phyloP scores from a whole-genome alignment of 2,329 filamentous ascomycete species.

The Knoxdaviesia proteae region DNA sequence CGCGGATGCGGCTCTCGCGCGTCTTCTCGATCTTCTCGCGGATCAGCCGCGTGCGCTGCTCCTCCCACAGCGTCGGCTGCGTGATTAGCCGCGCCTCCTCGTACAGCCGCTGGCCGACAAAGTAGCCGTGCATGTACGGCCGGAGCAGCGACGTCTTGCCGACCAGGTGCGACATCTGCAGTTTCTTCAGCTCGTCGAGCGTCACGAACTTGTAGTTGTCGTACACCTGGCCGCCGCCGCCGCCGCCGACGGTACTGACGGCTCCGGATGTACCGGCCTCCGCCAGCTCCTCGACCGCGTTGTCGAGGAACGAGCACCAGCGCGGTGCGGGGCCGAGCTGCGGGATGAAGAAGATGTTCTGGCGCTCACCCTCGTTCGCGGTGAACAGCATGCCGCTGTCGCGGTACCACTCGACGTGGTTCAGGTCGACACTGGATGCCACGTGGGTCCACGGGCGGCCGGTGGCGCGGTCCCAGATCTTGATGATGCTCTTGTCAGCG shows the following conservation, averaged over 20 bases:
- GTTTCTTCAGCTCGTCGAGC: slow-evolving; percentile 58
- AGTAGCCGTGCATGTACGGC: slow-evolving; percentile 98
- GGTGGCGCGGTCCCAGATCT: slow-evolving; percentile 72
- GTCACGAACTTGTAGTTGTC: slow-evolving; percentile 99
- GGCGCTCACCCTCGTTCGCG: slow-evolving; percentile 87
- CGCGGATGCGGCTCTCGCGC: slow-evolving; percentile 80
- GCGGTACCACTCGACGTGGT: slow-evolving; percentile 81
- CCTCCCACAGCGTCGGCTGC: slow-evolving; percentile 85
- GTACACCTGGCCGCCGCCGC: slow-evolving; percentile 50
- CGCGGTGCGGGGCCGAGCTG: slow-evolving; percentile 80
- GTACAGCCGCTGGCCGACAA: slow-evolving; percentile 85
- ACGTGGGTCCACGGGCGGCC: slow-evolving; percentile 89
- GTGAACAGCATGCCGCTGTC: slow-evolving; percentile 89
- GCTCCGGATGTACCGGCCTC: slow-evolving; percentile 22
- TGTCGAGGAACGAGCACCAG: slow-evolving; percentile 95
- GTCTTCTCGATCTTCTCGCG: slow-evolving; percentile 95
- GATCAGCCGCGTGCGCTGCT: slow-evolving; percentile 75
- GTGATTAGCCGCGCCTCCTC: slow-evolving; percentile 85
- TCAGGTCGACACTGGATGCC: slow-evolving; percentile 85
- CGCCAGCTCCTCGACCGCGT: slow-evolving; percentile 96
- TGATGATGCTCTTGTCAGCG: slow-evolving; percentile 88
- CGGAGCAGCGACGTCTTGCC: slow-evolving; percentile 76
- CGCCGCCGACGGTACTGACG: slow-evolving; percentile 2
- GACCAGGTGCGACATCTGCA: slow-evolving; percentile 75
- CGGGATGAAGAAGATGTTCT: slow-evolving; percentile 88